Conservation (phyloP, 2,329 filamentous ascomycete genomes). For the Cadophora luteo-olivacea region DNA sequence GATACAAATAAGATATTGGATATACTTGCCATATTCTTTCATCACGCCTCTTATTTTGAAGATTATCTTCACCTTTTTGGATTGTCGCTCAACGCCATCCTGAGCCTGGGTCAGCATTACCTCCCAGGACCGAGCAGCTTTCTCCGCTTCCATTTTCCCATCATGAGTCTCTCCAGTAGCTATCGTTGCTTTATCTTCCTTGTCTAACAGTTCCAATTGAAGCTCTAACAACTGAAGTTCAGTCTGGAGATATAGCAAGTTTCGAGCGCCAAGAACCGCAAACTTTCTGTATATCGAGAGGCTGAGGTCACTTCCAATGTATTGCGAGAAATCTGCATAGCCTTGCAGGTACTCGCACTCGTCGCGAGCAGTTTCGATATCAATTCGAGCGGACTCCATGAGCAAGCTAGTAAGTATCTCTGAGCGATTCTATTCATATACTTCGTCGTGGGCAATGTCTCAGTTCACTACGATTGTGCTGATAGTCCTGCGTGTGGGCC, state of each 20-base stretch:
- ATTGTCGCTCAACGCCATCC: constrained; percentile 11
- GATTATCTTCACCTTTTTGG: constrained; percentile 8
- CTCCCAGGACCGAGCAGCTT: constrained; percentile 4
- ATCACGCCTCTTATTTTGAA: constrained; percentile 11
- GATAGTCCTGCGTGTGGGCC: too few relatives aligned
- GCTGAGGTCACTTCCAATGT: constrained; percentile 25
- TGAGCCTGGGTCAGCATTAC: not conserved
- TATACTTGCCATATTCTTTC: constrained; percentile 19
- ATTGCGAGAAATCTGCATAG: constrained; percentile 21
- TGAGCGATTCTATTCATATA: too few relatives aligned
- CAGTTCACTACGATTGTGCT: too few relatives aligned
- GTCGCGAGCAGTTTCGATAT: constrained; percentile 8
- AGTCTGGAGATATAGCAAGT: constrained; percentile 30
- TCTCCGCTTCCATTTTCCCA: not conserved
- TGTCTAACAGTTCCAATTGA: constrained; percentile 16
- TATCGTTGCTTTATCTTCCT: not conserved
- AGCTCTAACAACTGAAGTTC: constrained; percentile 27
- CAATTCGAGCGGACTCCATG: too few relatives aligned
- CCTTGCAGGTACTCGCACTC: constrained; percentile 16
- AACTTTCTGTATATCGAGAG: constrained; percentile 29
- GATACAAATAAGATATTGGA: too few relatives aligned
- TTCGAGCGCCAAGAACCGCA: constrained; percentile 23
- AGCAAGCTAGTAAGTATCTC: too few relatives aligned
- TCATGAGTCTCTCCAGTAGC: not conserved
- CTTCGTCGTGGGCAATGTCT: too few relatives aligned